Conservation (phyloP, 2,329 filamentous ascomycete species). For the Exophiala bonariae region DNA sequence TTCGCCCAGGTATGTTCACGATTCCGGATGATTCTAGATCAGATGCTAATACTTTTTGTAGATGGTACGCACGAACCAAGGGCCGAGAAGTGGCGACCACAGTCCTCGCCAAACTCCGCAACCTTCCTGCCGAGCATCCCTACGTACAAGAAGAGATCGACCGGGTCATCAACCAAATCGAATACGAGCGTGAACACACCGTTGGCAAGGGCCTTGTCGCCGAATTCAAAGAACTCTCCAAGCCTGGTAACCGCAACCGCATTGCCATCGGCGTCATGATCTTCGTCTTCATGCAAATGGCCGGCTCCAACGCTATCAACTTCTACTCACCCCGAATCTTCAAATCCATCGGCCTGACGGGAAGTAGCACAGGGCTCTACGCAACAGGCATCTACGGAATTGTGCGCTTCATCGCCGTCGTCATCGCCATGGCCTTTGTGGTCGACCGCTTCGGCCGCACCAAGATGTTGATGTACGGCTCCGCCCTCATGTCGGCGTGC, state of each 20-base stretch:
- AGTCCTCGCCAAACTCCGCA: constrained; percentile 1
- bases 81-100: constrained; percentile 40
- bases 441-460: constrained; percentile 41
- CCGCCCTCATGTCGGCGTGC: constrained; percentile 34
- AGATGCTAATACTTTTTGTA: no score
- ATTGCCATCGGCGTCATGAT: constrained; percentile 36
- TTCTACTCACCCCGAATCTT: constrained; percentile 43
- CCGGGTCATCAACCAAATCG: constrained; percentile 42
- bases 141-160: constrained; percentile 23
- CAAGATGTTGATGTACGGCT: constrained; percentile 36
- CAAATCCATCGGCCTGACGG: constrained; percentile 36
- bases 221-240: constrained; percentile 36
- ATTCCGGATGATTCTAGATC: no score
- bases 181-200: constrained; percentile 41
- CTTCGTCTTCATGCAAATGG: constrained; percentile 42
- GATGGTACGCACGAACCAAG: neutral
- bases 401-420: constrained; percentile 67
- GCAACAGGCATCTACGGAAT: constrained; percentile 72
- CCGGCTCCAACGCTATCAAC: constrained; percentile 40
- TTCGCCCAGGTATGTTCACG: neutral
- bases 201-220: constrained; percentile 8
- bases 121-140: constrained; percentile 5
- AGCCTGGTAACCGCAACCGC: constrained; percentile 35
- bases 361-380: constrained; percentile 53
- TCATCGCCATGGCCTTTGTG: constrained; percentile 44